Percentiles rank a stretch among this genome's conserved stretches.
Conservation (phyloP, 2,329 filamentous ascomycete species). For the Cytospora chrysosperma region DNA sequence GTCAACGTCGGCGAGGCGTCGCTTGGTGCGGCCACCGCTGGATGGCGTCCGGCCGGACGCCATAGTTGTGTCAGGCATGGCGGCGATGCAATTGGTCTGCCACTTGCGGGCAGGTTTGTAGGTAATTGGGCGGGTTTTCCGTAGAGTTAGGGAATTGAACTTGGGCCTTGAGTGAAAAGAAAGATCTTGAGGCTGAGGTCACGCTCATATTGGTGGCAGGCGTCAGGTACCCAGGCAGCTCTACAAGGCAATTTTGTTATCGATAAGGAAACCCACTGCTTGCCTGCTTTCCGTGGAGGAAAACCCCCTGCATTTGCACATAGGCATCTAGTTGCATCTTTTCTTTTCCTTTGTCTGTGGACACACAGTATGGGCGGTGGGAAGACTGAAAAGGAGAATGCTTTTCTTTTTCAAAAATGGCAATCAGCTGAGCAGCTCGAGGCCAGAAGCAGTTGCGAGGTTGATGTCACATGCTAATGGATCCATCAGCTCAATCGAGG, state of each 20-base stretch:
- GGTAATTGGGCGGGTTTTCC: not conserved
- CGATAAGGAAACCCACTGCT: constrained; percentile 3
- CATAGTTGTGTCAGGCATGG: not conserved
- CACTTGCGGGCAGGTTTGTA: not conserved
- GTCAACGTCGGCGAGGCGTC: constrained; percentile 10
- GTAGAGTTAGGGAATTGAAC: not conserved
- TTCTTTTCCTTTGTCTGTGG: not conserved
- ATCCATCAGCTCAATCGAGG: not conserved
- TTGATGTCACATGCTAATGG: not conserved
- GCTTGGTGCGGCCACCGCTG: constrained; percentile 9
- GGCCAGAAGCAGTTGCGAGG: not conserved
- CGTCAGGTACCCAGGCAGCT: not conserved
- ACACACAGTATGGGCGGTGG: not conserved
- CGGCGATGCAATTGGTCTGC: not conserved
- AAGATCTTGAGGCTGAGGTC: constrained; percentile 1
- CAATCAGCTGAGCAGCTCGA: not conserved
- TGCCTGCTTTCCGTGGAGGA: not conserved
- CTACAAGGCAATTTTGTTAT: constrained; percentile 12
- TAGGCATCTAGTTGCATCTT: not conserved
- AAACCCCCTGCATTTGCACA: not conserved
- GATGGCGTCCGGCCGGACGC: not conserved
- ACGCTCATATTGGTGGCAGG: not conserved
- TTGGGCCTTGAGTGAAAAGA: not conserved
- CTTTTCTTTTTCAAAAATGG: not conserved
- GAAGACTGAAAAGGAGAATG: not conserved